Base-by-base conservation (phyloP, 768 basidiomycete species). In the Astraeus odoratus region DNA sequence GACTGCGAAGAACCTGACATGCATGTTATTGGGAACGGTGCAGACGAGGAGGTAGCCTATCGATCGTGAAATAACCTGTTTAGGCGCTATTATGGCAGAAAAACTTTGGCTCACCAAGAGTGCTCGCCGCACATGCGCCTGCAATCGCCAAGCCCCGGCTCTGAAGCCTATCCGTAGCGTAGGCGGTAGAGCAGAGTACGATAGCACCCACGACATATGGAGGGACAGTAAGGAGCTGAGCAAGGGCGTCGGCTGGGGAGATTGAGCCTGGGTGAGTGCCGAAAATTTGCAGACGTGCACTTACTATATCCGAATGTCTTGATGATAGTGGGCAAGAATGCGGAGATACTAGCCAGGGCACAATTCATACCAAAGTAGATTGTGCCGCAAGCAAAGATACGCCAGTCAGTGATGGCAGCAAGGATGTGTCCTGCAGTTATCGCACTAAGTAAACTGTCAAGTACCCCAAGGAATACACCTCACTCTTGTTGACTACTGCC, bases 241-340 rank as follows among this genome's bases (percentile, higher is more conserved):
- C 78, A 26, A 71, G 60, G 12, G 84, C 82, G 49, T 77, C 73
- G 24, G 75, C 85, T 86, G 18, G 10, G 6, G 23, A 41, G 37
- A 25, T 37, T 46, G 40, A 31, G 10, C 23, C 8, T 27, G 18
- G 51, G 24, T n/a, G 15, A 3, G 24, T n/a, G 19, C 22, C 12
- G 27, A 27, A 16, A 23, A 13, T 25, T 35, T 9, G 25, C 15
- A 38, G 3, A 43, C 26, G 31, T 31, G 31, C 22, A 67, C 84
- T 38, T 45, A 86, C 86, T 76, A 52, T 74, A 80, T 26, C 84
- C 84, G 45, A 89, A 79, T 0, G 81, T 85, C 34, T 69, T 71
- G 35, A 91, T 77, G 54, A 91, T 86, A 2, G 86, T 90, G 2
- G 89, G 89, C 43, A 92, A 65, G 67, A 92, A 92, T 0, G 86